A percentile compares a stretch with the other conserved stretches of the same genome.
phyloP scores from a whole-genome alignment of 2,329 filamentous ascomycete species.

The Calonectria hawksworthii region DNA sequence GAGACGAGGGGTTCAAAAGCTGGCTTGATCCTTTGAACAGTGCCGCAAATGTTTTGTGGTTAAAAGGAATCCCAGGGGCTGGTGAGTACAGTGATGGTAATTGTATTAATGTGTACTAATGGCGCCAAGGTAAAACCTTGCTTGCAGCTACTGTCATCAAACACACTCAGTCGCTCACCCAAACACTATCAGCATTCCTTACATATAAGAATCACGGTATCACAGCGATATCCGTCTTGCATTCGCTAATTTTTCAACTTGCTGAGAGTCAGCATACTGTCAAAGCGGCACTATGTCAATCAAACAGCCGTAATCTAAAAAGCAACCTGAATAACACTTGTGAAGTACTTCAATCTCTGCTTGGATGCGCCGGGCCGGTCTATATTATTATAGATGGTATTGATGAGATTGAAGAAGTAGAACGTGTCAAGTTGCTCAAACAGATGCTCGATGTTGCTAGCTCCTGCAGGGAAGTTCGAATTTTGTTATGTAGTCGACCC shows the following conservation, averaged over 20 bases:
- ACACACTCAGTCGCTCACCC: not conserved
- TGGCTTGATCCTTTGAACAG: not conserved
- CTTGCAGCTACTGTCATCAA: not conserved
- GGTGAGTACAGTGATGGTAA: not conserved
- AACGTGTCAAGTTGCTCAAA: not conserved
- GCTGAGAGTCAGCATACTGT: not conserved
- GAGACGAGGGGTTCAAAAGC: not conserved
- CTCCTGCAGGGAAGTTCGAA: not conserved
- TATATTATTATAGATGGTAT: conserved; percentile 28
- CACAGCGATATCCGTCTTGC: conserved; percentile 9
- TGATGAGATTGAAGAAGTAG: conserved; percentile 26
- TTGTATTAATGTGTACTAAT: not conserved
- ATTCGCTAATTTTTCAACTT: conserved; percentile 27
- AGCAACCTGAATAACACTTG: not conserved
- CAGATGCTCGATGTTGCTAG: not conserved
- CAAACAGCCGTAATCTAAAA: not conserved
- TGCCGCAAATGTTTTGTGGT: not conserved
- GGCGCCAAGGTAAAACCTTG: not conserved
- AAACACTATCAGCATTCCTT: conserved; percentile 6
- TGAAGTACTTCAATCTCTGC: not conserved
- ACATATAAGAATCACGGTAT: not conserved
- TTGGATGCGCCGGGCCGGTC: not conserved
- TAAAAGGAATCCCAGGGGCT: conserved; percentile 4
- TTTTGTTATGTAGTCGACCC: conserved; percentile 21
- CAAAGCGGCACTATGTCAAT: not conserved